Percentiles rank a stretch among this genome's conserved stretches.
Evolutionary conservation across 1,284 basidiomycete species (phyloP).

Genomic region (Cryptococcus sp.): DNA sequence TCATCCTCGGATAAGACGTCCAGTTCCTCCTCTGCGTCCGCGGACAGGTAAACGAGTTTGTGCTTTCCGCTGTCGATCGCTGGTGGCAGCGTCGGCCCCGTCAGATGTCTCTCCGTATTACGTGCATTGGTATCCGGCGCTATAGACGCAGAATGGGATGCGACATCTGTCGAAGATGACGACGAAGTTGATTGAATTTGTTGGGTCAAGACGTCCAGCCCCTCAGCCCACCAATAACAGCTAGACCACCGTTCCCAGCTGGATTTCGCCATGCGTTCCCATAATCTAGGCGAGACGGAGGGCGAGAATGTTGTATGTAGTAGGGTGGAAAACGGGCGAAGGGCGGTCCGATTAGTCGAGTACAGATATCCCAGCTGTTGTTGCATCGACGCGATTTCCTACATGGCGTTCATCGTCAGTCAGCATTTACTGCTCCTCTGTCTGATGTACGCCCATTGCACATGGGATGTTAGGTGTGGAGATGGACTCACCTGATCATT

Average conservation of each 20-base stretch:
- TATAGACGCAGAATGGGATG: no score
- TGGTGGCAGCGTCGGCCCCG: conserved; percentile 22
- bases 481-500: conserved; percentile 72
- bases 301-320: conserved; percentile 71
- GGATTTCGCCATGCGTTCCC: conserved; percentile 36
- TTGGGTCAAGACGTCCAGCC: conserved; percentile 26
- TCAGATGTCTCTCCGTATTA: conserved; percentile 19
- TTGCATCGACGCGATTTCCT: conserved; percentile 87
- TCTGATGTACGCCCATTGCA: neutral
- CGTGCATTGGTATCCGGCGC: neutral
- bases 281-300: conserved; percentile 40
- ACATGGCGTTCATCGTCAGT: conserved; percentile 7
- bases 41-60: conserved; percentile 87
- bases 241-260: conserved; percentile 74
- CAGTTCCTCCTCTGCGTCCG: conserved; percentile 86
- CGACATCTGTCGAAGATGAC: no score
- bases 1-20: conserved; percentile 76
- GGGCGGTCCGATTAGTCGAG: conserved; percentile 74
- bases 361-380: conserved; percentile 89
- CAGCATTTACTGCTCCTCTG: neutral
- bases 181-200: no score
- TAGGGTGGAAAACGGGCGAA: conserved; percentile 68
- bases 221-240: conserved; percentile 76
- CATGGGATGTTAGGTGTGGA: neutral
- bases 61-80: conserved; percentile 46